Evolutionary conservation across 139 green algal genomes (phyloP).

Genomic region (Haematococcus lacustris): DNA sequence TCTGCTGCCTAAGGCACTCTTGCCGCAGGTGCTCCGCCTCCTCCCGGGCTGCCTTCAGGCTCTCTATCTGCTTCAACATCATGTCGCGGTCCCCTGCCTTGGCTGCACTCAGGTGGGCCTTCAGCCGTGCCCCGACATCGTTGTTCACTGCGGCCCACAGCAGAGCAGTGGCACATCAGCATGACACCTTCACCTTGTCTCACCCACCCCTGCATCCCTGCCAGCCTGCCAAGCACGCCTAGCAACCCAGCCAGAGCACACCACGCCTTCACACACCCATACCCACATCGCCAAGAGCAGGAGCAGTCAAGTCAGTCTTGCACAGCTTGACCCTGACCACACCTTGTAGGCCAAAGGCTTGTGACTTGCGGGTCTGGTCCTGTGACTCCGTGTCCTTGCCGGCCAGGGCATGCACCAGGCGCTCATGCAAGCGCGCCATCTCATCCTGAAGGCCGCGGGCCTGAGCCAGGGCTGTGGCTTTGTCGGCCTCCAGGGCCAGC

Average conservation of each 20-base stretch:
- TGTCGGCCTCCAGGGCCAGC: constrained; percentile 37
- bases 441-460: constrained; percentile 16
- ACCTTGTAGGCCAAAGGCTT: no score
- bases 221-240: no score
- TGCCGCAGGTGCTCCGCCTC: constrained; percentile 37
- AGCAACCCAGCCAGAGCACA: no score
- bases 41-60: constrained; percentile 38
- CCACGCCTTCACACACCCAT: no score
- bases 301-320: no score
- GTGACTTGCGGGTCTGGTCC: no score
- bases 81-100: constrained; percentile 25
- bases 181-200: no score
- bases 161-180: no score
- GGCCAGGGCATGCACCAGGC: constrained; percentile 28
- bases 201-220: no score
- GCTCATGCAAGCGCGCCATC: constrained; percentile 37
- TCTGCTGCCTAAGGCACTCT: no score
- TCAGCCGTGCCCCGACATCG: neutral
- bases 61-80: constrained; percentile 51
- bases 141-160: constrained; percentile 1
- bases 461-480: constrained; percentile 3
- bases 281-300: no score
- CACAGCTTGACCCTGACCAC: no score
- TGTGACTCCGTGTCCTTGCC: neutral
- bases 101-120: constrained; percentile 3